Percentiles rank a stretch among this genome's conserved stretches.
Evolutionary conservation across 108 stramenopile species (phyloP).

Genomic region (Mediolabrus comicus): DNA sequence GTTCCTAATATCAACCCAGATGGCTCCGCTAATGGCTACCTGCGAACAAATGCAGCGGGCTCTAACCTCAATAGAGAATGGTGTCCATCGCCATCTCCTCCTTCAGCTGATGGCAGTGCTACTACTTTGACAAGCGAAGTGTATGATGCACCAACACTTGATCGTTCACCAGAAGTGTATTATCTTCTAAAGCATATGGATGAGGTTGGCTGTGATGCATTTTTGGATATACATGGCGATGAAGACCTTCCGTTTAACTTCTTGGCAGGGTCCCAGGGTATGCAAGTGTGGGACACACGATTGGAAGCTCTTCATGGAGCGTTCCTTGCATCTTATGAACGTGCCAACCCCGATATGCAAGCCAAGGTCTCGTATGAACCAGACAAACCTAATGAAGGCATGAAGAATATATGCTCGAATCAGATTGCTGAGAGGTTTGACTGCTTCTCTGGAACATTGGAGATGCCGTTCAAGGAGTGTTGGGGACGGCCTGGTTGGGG

Average conservation of each 20-base stretch:
- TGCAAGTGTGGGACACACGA: constrained; percentile 62
- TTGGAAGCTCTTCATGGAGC: constrained; percentile 74
- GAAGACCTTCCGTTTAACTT: constrained; percentile 87
- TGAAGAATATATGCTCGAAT: constrained; percentile 78
- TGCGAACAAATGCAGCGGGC: constrained; percentile 81
- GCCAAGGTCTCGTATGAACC: constrained; percentile 65
- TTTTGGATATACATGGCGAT: constrained; percentile 86
- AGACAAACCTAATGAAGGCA: constrained; percentile 42
- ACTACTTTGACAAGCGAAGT: constrained; percentile 7
- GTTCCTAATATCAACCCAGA: constrained; percentile 89
- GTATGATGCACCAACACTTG: constrained; percentile 83
- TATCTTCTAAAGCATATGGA: constrained; percentile 80
- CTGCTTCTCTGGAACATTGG: constrained; percentile 78
- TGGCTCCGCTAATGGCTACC: constrained; percentile 73
- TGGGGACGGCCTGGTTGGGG: constrained; percentile 73
- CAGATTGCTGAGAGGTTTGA: constrained; percentile 76
- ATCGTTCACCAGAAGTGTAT: constrained; percentile 83
- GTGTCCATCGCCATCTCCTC: constrained; percentile 54
- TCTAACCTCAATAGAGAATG: constrained; percentile 90
- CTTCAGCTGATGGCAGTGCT: neutral
- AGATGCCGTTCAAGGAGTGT: constrained; percentile 91
- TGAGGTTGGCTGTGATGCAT: constrained; percentile 73
- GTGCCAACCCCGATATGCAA: constrained; percentile 81
- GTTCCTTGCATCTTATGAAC: constrained; percentile 66
- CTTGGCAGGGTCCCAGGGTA: constrained; percentile 68